Evolutionary conservation across 2,329 filamentous ascomycete genomes (phyloP).

Genomic region (Clonostachys rhizophaga): DNA sequence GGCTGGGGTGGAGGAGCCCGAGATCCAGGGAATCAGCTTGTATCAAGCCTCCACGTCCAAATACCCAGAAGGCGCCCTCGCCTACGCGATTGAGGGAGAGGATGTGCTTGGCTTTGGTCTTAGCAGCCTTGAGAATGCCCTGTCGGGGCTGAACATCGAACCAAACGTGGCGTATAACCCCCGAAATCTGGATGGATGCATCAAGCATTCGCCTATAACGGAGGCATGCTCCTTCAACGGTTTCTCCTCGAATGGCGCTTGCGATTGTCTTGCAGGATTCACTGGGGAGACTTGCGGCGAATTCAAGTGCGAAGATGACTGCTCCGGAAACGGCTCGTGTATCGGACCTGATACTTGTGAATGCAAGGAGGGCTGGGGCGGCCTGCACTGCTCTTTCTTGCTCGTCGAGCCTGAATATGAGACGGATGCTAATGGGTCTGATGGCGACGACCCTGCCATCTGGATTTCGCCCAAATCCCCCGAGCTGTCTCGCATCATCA

Average conservation of each 20-base stretch:
- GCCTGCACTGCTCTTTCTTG: constrained; percentile 37
- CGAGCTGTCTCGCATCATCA: constrained; percentile 41
- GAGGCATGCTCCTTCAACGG: constrained; percentile 27
- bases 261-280: constrained; percentile 39
- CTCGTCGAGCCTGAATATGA: constrained; percentile 32
- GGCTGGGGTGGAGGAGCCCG: constrained; percentile 31
- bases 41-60: constrained; percentile 26
- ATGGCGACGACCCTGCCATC: constrained; percentile 42
- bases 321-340: constrained; percentile 33
- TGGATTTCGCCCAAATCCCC: constrained; percentile 36
- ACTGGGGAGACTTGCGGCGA: constrained; percentile 22
- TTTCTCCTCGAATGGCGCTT: constrained; percentile 20
- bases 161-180: constrained; percentile 32
- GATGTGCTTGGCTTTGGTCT: constrained; percentile 29
- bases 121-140: constrained; percentile 26
- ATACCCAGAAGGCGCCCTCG: constrained; percentile 30
- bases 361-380: constrained; percentile 36
- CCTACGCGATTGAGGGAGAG: constrained; percentile 34
- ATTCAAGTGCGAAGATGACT: constrained; percentile 31
- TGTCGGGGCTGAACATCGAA: constrained; percentile 22
- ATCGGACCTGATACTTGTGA: constrained; percentile 32
- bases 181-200: constrained; percentile 11
- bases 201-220: constrained; percentile 19
- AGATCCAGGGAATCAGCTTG: constrained; percentile 32
- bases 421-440: constrained; percentile 35